A percentile compares a stretch with the other conserved stretches of the same genome.
Conservation (phyloP, 352 stramenopile genomes). For the Phytophthora uliginosa region DNA sequence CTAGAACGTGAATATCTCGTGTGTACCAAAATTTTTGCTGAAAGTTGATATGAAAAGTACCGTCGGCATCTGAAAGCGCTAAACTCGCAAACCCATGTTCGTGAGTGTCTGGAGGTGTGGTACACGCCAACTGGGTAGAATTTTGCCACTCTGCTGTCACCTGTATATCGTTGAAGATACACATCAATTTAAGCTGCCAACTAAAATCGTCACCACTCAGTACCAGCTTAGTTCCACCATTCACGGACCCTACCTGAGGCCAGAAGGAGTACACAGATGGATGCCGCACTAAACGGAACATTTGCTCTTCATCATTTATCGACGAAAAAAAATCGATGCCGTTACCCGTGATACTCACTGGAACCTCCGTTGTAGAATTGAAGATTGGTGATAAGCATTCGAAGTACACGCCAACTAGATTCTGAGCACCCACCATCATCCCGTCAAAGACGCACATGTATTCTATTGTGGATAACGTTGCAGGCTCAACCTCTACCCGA, state of each 20-base stretch:
- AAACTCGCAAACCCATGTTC: conserved; percentile 21
- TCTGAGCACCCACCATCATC: background rate
- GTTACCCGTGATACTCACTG: conserved; percentile 50
- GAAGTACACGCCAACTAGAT: conserved; percentile 12
- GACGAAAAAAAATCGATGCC: conserved; percentile 52
- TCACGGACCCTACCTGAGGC: conserved; percentile 38
- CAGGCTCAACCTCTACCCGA: conserved; percentile 23
- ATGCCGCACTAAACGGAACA: conserved; percentile 34
- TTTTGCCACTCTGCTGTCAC: conserved; percentile 36
- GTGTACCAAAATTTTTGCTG: conserved; percentile 45
- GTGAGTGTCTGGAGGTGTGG: conserved; percentile 18
- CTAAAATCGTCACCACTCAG: conserved; percentile 44
- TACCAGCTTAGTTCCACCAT: conserved; percentile 46
- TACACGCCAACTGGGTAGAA: conserved; percentile 37
- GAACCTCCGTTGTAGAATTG: conserved; percentile 4
- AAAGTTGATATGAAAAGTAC: conserved; percentile 31
- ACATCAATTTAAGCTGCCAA: conserved; percentile 33
- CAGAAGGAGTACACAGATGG: conserved; percentile 36
- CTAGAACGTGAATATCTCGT: conserved; percentile 24
- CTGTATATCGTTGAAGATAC: conserved; percentile 36
- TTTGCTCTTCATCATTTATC: conserved; percentile 1
- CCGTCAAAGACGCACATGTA: conserved; percentile 48
- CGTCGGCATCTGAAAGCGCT: conserved; percentile 28
- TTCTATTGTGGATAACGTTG: background rate
- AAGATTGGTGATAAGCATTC: conserved; percentile 38